Percentiles rank a stretch among this genome's conserved stretches.
Evolutionary conservation across 2,329 filamentous ascomycete species (phyloP).

Genomic region (Cladosporium sp.): DNA sequence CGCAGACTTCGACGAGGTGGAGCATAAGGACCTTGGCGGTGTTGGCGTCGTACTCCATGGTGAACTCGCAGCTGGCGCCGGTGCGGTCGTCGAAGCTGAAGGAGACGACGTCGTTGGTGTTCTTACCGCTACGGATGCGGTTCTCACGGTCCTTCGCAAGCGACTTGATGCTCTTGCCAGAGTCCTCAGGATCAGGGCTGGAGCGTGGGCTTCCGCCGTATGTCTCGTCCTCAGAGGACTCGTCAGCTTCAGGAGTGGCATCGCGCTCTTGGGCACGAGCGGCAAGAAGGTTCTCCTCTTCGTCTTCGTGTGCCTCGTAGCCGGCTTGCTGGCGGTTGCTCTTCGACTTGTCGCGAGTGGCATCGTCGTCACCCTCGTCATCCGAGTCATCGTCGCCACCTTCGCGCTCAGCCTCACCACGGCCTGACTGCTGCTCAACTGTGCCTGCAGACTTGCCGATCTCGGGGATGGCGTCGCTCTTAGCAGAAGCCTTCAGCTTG

Average conservation of each 20-base stretch:
- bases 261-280: conserved; percentile 61
- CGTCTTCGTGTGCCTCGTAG: conserved; percentile 89
- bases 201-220: conserved; percentile 49
- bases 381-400: conserved; percentile 68
- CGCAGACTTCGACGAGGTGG: conserved; percentile 79
- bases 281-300: conserved; percentile 79
- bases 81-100: conserved; percentile 77
- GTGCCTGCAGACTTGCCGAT: conserved; percentile 65
- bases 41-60: conserved; percentile 75
- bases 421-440: conserved; percentile 51
- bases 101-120: conserved; percentile 65
- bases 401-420: conserved; percentile 49
- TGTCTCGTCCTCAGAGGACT: conserved; percentile 60
- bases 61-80: conserved; percentile 76
- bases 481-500: conserved; percentile 55
- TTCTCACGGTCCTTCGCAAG: conserved; percentile 56
- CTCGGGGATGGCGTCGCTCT: conserved; percentile 68
- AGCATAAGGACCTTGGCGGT: conserved; percentile 93
- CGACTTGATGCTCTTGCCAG: conserved; percentile 41
- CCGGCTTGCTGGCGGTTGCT: conserved; percentile 78
- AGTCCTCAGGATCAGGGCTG: conserved; percentile 38
- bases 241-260: conserved; percentile 59
- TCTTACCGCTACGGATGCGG: conserved; percentile 60
- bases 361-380: conserved; percentile 54
- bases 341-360: conserved; percentile 70